Evolutionary conservation across 169 alveolate genomes (phyloP), one percentile per base, ranked within the genome.

Genomic region (Neospora caninum): DNA sequence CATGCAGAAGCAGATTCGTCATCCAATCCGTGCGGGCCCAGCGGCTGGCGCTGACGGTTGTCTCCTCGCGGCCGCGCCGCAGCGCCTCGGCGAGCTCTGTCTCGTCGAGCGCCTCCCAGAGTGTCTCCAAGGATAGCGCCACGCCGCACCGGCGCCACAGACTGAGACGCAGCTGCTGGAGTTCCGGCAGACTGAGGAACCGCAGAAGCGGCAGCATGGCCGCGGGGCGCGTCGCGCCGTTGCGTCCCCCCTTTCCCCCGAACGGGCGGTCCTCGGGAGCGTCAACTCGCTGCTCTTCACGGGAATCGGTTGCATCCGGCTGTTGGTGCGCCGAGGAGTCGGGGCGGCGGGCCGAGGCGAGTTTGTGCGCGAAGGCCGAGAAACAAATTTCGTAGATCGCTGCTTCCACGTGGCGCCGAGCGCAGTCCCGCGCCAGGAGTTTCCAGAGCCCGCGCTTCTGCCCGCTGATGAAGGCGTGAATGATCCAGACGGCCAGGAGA

Each of bases 401-500:
- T 9, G 89, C 89, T 7, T 38, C 89, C 41, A 82, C 89, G 16
- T 82, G 89, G 2, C 89, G 89, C 36, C 41, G 18, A 7, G 89
- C 89, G 38, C 69, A 82, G 54, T 42, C 29, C 31, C 89, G 64
- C 34, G 89, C 27, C 41, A 82, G 89, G 34, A 13, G 89, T 10
- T 82, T 82, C 54, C 54, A 82, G 53, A 82, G 41, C 13, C 89
- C 89, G 89, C 89, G 89, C 64, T 82, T 82, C 69, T 82, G 89
- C 67, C 89, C 89, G 67, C 69, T 43, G 67, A 82, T 41, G 67
- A 82, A 82, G 38, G 64, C 69, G 41, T 82, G 89, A 13, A 82
- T 10, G 18, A 82, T 27, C 54, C 69, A 82, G 36, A 82, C 69
- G 38, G 41, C 69, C 25, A 82, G 67, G 41, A 82, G 34, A 67